phyloP scores from a whole-genome alignment of 2,329 filamentous ascomycete genomes.

The Diplocarpon mali region DNA sequence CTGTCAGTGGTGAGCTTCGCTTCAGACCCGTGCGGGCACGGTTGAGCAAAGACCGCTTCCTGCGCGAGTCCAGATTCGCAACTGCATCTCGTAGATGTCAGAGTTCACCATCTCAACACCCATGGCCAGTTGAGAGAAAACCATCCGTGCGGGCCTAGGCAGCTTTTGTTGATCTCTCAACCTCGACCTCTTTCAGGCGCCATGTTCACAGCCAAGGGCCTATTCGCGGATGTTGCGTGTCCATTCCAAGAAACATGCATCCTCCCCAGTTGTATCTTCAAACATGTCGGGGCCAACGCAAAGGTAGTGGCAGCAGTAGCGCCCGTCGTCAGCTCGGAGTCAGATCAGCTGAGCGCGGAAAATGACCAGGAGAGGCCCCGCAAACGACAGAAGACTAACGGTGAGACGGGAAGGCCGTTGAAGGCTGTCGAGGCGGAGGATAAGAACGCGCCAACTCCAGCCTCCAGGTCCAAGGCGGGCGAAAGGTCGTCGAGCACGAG shows the following conservation, averaged over 20 bases:
- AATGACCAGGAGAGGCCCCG: constrained; percentile 25
- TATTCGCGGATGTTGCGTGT: constrained; percentile 25
- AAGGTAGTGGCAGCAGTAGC: not conserved
- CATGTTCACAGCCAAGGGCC: constrained; percentile 27
- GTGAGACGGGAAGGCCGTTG: constrained; percentile 3
- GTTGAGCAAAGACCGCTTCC: no score
- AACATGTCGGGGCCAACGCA: constrained; percentile 12
- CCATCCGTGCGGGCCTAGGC: not conserved
- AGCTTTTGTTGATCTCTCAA: not conserved
- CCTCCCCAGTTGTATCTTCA: constrained; percentile 27
- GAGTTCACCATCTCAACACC: no score
- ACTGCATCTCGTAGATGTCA: no score
- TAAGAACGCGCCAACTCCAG: not conserved
- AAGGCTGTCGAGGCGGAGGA: not conserved
- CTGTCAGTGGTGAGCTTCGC: no score
- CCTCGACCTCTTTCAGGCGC: not conserved
- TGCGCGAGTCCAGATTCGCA: no score
- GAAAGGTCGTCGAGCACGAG: constrained; percentile 6
- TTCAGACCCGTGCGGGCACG: no score
- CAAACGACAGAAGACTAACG: constrained; percentile 26
- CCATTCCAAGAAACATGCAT: constrained; percentile 24
- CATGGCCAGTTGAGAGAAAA: no score
- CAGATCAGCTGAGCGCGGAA: not conserved
- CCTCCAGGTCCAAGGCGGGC: not conserved
- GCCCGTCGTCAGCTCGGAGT: not conserved